phyloP scores from a whole-genome alignment of 768 basidiomycete genomes.

The Hebeloma cylindrosporum region DNA sequence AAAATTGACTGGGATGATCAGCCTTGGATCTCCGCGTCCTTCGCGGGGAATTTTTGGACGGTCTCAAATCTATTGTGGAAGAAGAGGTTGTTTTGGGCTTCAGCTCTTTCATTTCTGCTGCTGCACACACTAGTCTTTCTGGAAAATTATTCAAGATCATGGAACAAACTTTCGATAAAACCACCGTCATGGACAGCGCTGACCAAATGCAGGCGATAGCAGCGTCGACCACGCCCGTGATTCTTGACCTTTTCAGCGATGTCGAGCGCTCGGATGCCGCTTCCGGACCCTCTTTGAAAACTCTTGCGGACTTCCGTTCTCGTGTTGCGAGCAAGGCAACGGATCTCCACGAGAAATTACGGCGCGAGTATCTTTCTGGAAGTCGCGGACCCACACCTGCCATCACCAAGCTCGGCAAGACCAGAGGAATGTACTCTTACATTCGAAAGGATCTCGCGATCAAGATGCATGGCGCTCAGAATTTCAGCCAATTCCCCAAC shows the following conservation, averaged over 20 bases:
- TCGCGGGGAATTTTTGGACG: constrained; percentile 56
- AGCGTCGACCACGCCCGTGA: constrained; percentile 51
- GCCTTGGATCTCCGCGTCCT: constrained; percentile 80
- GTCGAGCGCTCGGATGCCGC: constrained; percentile 40
- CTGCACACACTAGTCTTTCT: constrained; percentile 31
- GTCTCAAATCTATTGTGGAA: constrained; percentile 45
- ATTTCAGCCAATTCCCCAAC: constrained; percentile 45
- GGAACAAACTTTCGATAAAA: constrained; percentile 58
- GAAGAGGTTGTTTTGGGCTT: constrained; percentile 51
- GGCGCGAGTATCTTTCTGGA: constrained; percentile 58
- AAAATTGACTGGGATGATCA: no score
- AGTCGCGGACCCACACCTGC: constrained; percentile 64
- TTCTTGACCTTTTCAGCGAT: constrained; percentile 45
- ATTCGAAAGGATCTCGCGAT: constrained; percentile 65
- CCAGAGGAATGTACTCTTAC: constrained; percentile 67
- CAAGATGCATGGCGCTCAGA: constrained; percentile 76
- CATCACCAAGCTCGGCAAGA: constrained; percentile 57
- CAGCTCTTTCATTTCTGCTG: constrained; percentile 32
- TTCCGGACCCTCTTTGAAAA: constrained; percentile 23
- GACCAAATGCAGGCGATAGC: constrained; percentile 67
- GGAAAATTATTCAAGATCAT: constrained; percentile 42
- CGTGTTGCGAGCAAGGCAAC: constrained; percentile 48
- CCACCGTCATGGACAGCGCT: constrained; percentile 66
- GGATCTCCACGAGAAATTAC: constrained; percentile 45
- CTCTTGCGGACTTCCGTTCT: constrained; percentile 52